Evolutionary conservation across 306 rosid species (phyloP).

Genomic region (Pyrus bretschneideri): DNA sequence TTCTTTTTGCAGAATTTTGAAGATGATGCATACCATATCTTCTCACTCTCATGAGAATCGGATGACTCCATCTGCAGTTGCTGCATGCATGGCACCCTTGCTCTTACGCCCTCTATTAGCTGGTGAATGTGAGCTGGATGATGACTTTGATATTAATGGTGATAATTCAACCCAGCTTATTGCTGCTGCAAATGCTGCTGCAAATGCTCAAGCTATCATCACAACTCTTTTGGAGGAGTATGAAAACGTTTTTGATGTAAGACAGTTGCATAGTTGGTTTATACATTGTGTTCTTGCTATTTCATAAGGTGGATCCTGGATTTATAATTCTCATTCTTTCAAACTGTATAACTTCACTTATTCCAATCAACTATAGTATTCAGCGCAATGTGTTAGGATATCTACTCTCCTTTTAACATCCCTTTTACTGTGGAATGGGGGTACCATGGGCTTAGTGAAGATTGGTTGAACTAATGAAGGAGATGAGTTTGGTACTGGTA

Average conservation of each 20-base stretch:
- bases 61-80: slow-evolving; percentile 95
- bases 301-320: background rate
- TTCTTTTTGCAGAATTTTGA: slow-evolving; percentile 61
- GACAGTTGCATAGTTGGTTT: slow-evolving; percentile 23
- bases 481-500: background rate
- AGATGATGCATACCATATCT: slow-evolving; percentile 89
- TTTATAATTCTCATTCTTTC: background rate
- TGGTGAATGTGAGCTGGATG: slow-evolving; percentile 96
- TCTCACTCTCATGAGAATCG: slow-evolving; percentile 82
- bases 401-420: background rate
- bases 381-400: background rate
- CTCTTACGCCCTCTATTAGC: slow-evolving; percentile 92
- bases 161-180: slow-evolving; percentile 96
- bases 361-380: background rate
- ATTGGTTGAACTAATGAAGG: background rate
- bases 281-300: slow-evolving; percentile 15
- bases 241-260: slow-evolving; percentile 84
- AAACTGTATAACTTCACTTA: background rate
- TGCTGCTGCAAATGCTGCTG: slow-evolving; percentile 99
- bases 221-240: slow-evolving; percentile 92
- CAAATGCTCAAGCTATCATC: slow-evolving; percentile 89
- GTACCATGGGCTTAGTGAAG: background rate
- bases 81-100: slow-evolving; percentile 99
- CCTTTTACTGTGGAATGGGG: background rate
- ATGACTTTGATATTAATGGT: slow-evolving; percentile 79